Percentiles rank a stretch among this genome's conserved stretches.
These are phyloP conservation scores for Termitomyces sp. DNA, from an alignment of 768 basidiomycete species.

Conservation along the genomic window DNA sequence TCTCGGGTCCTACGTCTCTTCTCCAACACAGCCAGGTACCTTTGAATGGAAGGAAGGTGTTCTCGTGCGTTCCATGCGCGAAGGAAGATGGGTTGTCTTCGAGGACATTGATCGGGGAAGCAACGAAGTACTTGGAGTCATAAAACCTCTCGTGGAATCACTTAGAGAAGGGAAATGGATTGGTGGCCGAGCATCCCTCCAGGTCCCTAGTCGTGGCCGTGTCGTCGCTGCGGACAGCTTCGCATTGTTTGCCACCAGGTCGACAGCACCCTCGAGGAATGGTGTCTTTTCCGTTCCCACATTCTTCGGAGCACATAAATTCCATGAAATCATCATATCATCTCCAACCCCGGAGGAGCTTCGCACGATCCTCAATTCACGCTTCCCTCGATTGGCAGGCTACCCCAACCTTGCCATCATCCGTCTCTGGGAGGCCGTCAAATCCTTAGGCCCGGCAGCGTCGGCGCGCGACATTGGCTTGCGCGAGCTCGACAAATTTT, in stretches of 20 bases:
- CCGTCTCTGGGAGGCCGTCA: conserved; percentile 62
- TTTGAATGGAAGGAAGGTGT: conserved; percentile 98
- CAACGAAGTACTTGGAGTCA: conserved; percentile 80
- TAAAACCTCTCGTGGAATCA: conserved; percentile 82
- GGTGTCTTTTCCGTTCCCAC: conserved; percentile 48
- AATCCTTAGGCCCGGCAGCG: conserved; percentile 40
- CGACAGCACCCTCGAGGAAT: conserved; percentile 41
- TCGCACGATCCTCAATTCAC: conserved; percentile 56
- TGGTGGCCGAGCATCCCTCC: conserved; percentile 61
- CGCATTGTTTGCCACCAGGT: conserved; percentile 86
- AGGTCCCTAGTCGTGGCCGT: conserved; percentile 68
- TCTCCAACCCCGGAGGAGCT: conserved; percentile 67
- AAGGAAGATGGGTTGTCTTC: conserved; percentile 90
- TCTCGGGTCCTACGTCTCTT: conserved; percentile 90
- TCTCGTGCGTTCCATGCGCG: conserved; percentile 80
- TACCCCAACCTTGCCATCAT: conserved; percentile 47
- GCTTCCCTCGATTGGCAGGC: conserved; percentile 59
- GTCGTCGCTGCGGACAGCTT: conserved; percentile 78
- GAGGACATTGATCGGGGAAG: conserved; percentile 91
- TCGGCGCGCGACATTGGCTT: conserved; percentile 64
- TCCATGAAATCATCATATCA: conserved; percentile 59
- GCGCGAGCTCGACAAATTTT: conserved; percentile 81
- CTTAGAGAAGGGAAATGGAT: conserved; percentile 65
- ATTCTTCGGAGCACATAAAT: conserved; percentile 87
- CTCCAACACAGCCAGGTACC: conserved; percentile 71